Base-by-base conservation (phyloP, 2,329 filamentous ascomycete genomes). In the Fusarium sp. region DNA sequence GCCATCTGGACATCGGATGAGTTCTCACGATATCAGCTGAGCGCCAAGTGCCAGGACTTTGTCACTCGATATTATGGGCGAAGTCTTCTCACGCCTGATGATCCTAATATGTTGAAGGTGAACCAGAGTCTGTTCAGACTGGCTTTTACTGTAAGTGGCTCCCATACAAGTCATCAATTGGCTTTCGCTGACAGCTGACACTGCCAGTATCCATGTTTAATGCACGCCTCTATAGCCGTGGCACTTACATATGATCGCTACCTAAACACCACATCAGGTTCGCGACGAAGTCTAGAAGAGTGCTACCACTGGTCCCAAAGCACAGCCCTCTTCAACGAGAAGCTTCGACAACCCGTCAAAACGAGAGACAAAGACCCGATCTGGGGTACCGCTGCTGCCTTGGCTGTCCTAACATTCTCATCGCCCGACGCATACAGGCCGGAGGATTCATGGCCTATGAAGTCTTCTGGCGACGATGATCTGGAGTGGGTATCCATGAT, bases 161-260 rank as follows among this genome's bases (percentile, higher is more conserved):
- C 24, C 20, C 20, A 0, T 16, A 1, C n/a, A 0, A 11, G 7
- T 9, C 9, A 9, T 8, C 4, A 3, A 3, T 14, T 9, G 9
- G 3, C 46, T 16, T 5, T 22, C 1, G 4, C 34, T 32, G 3
- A 29, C 8, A 8, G 4, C 32, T 41, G 24, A 41, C 14, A 7
- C 12, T 18, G 7, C 0, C 47, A 78, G 83, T 61, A 83, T 53
- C 83, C 83, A 4, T 83, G 75, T 42, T 67, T 85, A 20, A 84
- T 85, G 82, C 83, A 85, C 56, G 82, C 82, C 30, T 81, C 79
- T 10, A 67, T 85, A 7, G 82, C 81, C 0, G 79, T 84, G 32
- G 79, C 82, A 1, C 65, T 81, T 14, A 74, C 79, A 24, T 83
- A 84, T 48, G 80, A 81, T 37, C 79, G 80, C 44, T 69, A 79